Conservation (phyloP, 23 red algal genomes). For the Gracilaria caudata region DNA sequence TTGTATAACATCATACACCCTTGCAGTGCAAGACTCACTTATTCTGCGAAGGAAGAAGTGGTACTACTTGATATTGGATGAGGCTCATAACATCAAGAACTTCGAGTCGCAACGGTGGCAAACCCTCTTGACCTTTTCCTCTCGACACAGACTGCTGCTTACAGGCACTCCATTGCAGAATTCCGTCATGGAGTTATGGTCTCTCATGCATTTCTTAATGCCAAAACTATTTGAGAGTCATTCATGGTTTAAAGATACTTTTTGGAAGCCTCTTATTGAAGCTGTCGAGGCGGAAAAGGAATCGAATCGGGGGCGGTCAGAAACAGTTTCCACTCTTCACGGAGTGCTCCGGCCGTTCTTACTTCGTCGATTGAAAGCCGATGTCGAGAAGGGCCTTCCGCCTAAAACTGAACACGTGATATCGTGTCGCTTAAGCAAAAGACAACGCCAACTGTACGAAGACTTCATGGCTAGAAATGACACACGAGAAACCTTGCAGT, state of each 20-base stretch:
- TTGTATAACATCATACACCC: constrained; percentile 87
- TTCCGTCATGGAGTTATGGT: constrained; percentile 96
- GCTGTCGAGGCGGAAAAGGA: constrained; percentile 12
- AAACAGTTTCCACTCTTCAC: constrained; percentile 79
- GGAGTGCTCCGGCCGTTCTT: constrained; percentile 90
- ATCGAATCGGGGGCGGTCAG: constrained; percentile 12
- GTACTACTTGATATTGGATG: constrained; percentile 96
- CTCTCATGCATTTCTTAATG: constrained; percentile 97
- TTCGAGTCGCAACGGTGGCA: constrained; percentile 91
- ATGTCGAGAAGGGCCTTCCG: constrained; percentile 92
- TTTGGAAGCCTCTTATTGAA: constrained; percentile 78
- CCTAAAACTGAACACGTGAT: constrained; percentile 88
- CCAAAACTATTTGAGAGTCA: constrained; percentile 90
- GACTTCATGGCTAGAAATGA: constrained; percentile 86
- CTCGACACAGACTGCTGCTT: constrained; percentile 78
- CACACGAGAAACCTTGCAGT: constrained; percentile 67
- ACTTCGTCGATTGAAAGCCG: constrained; percentile 88
- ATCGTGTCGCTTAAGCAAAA: constrained; percentile 72
- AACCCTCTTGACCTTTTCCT: constrained; percentile 87
- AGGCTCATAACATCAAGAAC: constrained; percentile 99
- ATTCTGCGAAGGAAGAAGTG: constrained; percentile 82
- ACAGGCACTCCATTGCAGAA: constrained; percentile 98
- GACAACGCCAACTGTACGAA: constrained; percentile 95
- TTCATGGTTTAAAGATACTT: constrained; percentile 92
- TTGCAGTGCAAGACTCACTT: constrained; percentile 81